These are phyloP conservation scores for Populus hybrid DNA, from an alignment of 441 rosid species.

Conservation along the genomic window DNA sequence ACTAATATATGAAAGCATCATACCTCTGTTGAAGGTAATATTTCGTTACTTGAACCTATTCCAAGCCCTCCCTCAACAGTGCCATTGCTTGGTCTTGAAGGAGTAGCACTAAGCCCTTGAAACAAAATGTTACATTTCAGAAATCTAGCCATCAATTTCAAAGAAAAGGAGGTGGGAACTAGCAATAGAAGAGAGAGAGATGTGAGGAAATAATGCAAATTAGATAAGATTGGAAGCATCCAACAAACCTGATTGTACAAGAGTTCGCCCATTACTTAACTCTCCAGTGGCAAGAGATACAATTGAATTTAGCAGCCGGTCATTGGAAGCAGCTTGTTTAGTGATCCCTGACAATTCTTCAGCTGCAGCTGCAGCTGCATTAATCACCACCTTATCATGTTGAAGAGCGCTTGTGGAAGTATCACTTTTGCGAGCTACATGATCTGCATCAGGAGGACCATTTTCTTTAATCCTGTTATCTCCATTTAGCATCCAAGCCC, in stretches of 20 bases:
- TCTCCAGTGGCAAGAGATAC: constrained; percentile 42
- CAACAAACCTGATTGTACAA: constrained; percentile 55
- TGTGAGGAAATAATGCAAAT: constrained; percentile 4
- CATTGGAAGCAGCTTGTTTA: constrained; percentile 51
- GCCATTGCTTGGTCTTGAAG: constrained; percentile 49
- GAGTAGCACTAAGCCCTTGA: constrained; percentile 53
- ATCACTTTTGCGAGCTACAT: constrained; percentile 37
- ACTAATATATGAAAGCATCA: constrained; percentile 8
- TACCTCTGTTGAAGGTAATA: constrained; percentile 54
- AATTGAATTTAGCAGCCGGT: constrained; percentile 39
- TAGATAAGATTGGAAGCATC: constrained; percentile 17
- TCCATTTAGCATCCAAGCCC: constrained; percentile 53
- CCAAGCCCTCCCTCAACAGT: constrained; percentile 46
- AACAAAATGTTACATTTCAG: constrained; percentile 32
- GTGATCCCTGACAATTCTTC: constrained; percentile 51
- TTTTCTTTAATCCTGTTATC: constrained; percentile 50
- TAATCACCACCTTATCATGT: constrained; percentile 43
- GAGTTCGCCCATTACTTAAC: constrained; percentile 62
- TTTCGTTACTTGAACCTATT: constrained; percentile 49
- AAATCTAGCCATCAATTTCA: constrained; percentile 21
- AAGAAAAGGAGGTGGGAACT: constrained; percentile 16
- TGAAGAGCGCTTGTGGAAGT: constrained; percentile 37
- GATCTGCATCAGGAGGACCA: constrained; percentile 46
- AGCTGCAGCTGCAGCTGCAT: constrained; percentile 39
- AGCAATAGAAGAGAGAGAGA: not conserved